Conservation (phyloP, 2,329 filamentous ascomycete species). For the Hymenoscyphus fraxineus region DNA sequence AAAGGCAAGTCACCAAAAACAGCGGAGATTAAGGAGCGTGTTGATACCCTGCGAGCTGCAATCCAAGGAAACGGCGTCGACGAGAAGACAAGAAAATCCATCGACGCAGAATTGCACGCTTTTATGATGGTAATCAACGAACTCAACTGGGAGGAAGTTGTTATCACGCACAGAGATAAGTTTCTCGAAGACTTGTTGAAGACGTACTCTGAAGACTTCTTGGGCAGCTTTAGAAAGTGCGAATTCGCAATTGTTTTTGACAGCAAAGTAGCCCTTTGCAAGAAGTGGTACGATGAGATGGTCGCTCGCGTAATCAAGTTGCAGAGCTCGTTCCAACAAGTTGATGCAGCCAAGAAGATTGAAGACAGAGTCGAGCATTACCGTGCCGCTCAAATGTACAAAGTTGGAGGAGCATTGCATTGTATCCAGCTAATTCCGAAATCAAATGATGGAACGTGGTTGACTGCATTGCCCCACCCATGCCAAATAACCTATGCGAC, state of each 20-base stretch:
- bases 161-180: background rate
- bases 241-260: background rate
- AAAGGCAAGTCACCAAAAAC: background rate
- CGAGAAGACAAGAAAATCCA: background rate
- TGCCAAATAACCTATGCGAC: too few species aligned
- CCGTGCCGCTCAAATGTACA: background rate
- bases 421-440: background rate
- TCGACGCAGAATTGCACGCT: background rate
- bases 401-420: background rate
- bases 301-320: background rate
- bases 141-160: background rate
- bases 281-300: background rate
- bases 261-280: background rate
- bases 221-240: background rate
- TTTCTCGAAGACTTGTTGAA: background rate
- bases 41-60: background rate
- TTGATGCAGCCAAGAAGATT: background rate
- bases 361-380: background rate
- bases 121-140: background rate
- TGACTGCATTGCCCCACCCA: too few species aligned
- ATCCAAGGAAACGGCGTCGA: background rate
- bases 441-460: background rate
- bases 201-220: background rate
- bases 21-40: background rate
- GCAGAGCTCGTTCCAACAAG: background rate